Percentiles rank a stretch among this genome's conserved stretches.
Conservation (phyloP, 352 stramenopile species). For the Elongisporangium prolatum region DNA sequence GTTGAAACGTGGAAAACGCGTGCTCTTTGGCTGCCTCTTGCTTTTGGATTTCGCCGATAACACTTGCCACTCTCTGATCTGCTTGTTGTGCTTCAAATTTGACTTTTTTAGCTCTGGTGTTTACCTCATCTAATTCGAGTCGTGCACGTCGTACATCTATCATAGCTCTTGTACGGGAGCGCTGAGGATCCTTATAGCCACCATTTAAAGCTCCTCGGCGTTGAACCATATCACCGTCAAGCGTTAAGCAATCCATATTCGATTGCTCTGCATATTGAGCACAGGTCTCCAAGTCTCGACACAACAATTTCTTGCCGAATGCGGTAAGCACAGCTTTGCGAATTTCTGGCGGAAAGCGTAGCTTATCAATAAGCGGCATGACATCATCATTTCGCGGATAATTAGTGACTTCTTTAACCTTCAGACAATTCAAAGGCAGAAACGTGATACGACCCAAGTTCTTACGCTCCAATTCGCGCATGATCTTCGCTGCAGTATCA, state of each 20-base stretch:
- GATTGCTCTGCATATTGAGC: slow-evolving; percentile 69
- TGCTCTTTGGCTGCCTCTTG: slow-evolving; percentile 75
- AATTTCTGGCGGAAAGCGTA: slow-evolving; percentile 84
- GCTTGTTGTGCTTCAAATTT: slow-evolving; percentile 88
- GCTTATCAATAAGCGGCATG: slow-evolving; percentile 79
- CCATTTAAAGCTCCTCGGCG: slow-evolving; percentile 95
- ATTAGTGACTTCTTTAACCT: slow-evolving; percentile 76
- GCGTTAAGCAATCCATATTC: slow-evolving; percentile 97
- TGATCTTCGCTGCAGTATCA: slow-evolving; percentile 92
- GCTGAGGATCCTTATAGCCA: slow-evolving; percentile 92
- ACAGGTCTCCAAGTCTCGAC: slow-evolving; percentile 89
- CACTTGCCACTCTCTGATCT: slow-evolving; percentile 81
- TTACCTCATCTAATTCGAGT: slow-evolving; percentile 60
- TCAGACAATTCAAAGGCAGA: slow-evolving; percentile 92
- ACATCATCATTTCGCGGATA: slow-evolving; percentile 80
- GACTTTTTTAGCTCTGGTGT: slow-evolving; percentile 74
- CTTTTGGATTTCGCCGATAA: slow-evolving; percentile 85
- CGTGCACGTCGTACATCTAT: slow-evolving; percentile 82
- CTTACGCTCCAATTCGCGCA: slow-evolving; percentile 92
- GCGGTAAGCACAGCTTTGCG: slow-evolving; percentile 92
- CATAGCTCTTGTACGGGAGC: slow-evolving; percentile 73
- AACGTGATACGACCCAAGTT: slow-evolving; percentile 97
- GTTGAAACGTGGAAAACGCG: slow-evolving; percentile 62
- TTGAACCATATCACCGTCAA: slow-evolving; percentile 98
- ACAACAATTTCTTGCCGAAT: slow-evolving; percentile 97